Evolutionary conservation across 1,139 yeast genomes (phyloP).

Genomic region (Petasospora rhodanensis): DNA sequence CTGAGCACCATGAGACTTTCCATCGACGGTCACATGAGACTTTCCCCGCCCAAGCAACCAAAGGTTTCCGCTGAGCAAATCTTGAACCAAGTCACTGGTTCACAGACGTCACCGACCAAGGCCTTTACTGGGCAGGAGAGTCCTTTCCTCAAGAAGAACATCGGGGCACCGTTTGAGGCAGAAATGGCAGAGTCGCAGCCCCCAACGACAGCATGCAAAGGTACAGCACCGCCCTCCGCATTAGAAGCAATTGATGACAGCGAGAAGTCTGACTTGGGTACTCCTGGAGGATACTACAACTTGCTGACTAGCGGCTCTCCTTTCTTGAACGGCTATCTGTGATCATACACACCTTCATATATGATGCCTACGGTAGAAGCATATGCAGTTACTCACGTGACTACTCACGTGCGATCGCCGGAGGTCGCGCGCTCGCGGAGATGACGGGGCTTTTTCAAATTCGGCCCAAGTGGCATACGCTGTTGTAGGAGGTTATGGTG

Average conservation of each 20-base stretch:
- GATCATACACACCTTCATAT: too few species aligned
- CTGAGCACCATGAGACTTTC: constrained; percentile 3
- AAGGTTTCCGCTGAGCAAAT: too few species aligned
- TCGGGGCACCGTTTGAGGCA: constrained; percentile 16
- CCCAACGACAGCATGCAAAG: too few species aligned
- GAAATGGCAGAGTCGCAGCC: too few species aligned
- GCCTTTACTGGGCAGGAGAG: constrained; percentile 3
- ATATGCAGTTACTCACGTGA: too few species aligned
- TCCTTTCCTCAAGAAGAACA: constrained; percentile 15
- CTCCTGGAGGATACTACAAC: constrained; percentile 16
- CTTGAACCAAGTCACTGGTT: constrained; percentile 2
- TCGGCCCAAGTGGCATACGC: too few species aligned
- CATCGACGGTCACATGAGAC: constrained; percentile 2
- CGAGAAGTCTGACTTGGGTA: not conserved
- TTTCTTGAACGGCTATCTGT: constrained; percentile 15
- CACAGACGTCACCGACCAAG: not conserved
- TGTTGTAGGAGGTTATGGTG: too few species aligned
- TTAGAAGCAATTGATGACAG: not conserved
- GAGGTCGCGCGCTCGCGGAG: too few species aligned
- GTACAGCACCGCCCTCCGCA: too few species aligned
- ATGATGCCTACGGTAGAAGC: too few species aligned
- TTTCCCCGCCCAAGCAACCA: constrained; percentile 5
- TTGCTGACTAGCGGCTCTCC: constrained; percentile 12
- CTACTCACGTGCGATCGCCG: too few species aligned
- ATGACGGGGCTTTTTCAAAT: too few species aligned